Evolutionary conservation across 371 early-diverging fungal genomes (phyloP).

Genomic region (Mucor indicus): DNA sequence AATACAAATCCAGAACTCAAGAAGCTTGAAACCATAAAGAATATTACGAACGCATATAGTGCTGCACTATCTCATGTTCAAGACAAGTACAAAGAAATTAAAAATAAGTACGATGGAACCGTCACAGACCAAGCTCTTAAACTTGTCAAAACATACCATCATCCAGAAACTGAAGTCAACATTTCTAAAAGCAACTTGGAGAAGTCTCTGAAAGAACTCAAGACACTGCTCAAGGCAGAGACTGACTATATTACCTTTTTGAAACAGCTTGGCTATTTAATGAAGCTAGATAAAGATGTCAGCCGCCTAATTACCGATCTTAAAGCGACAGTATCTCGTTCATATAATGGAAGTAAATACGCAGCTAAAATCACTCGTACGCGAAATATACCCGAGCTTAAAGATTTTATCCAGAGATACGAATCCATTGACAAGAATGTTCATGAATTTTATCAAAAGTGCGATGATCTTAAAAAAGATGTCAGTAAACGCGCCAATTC

Average conservation of each 20-base stretch:
- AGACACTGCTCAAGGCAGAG: conserved; percentile 19
- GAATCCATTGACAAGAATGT: conserved; percentile 27
- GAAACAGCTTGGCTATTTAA: conserved; percentile 23
- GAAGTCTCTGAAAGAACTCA: conserved; percentile 24
- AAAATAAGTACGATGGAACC: conserved; percentile 24
- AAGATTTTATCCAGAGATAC: conserved; percentile 31
- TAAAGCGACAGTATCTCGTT: conserved; percentile 22
- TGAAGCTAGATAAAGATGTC: conserved; percentile 28
- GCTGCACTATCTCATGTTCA: conserved; percentile 27
- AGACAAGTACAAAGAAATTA: conserved; percentile 28
- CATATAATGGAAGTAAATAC: conserved; percentile 6
- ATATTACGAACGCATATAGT: conserved; percentile 31
- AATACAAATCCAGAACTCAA: conserved; percentile 38
- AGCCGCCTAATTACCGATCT: conserved; percentile 25
- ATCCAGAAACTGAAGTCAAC: conserved; percentile 19
- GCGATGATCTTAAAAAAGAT: conserved; percentile 24
- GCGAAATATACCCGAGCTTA: conserved; percentile 30
- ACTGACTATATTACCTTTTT: conserved; percentile 33
- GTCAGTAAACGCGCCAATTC: conserved; percentile 19
- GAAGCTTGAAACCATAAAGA: conserved; percentile 31
- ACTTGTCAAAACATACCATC: conserved; percentile 17
- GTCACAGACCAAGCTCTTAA: conserved; percentile 25
- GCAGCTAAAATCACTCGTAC: conserved; percentile 10
- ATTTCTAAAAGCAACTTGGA: conserved; percentile 17
- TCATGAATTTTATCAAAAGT: conserved; percentile 23